Evolutionary conservation across 2,329 filamentous ascomycete species (phyloP).

Genomic region (Penicillium sp.): DNA sequence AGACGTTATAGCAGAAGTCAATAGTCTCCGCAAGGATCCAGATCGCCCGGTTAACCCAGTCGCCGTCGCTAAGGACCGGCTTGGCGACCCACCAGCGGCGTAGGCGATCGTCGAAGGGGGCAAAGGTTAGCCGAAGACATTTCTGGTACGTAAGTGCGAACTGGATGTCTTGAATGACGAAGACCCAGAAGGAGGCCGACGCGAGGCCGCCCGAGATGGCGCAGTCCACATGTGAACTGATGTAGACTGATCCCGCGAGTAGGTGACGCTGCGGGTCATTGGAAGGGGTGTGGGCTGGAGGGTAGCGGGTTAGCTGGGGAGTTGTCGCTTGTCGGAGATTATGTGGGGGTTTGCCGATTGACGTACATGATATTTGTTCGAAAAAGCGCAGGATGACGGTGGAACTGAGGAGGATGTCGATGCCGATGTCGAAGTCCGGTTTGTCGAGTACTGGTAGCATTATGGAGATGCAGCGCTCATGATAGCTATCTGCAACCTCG

Average conservation of each 20-base stretch:
- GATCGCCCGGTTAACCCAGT: constrained; percentile 39
- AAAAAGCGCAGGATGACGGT: constrained; percentile 42
- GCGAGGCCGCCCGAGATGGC: constrained; percentile 38
- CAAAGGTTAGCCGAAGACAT: constrained; percentile 36
- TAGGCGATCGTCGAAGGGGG: constrained; percentile 36
- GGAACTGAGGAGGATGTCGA: constrained; percentile 40
- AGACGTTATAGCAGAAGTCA: constrained; percentile 36
- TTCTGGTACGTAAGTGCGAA: constrained; percentile 38
- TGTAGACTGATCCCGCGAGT: constrained; percentile 40
- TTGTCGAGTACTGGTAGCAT: constrained; percentile 39
- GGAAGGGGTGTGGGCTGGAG: constrained; percentile 36
- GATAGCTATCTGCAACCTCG: constrained; percentile 37
- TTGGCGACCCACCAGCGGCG: constrained; percentile 32
- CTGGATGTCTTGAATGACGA: constrained; percentile 42
- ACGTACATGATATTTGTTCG: constrained; percentile 41
- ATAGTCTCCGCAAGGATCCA: constrained; percentile 41
- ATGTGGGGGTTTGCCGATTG: not conserved
- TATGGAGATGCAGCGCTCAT: constrained; percentile 41
- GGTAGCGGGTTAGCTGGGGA: not conserved
- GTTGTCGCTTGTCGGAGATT: constrained; percentile 1
- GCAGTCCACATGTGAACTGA: constrained; percentile 39
- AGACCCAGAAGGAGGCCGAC: constrained; percentile 41
- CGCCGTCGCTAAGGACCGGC: constrained; percentile 31
- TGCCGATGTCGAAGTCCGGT: constrained; percentile 33
- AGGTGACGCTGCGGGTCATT: constrained; percentile 40